Base-by-base conservation (phyloP, 2,329 filamentous ascomycete species). In the Aspergillus pseudoterreus region DNA sequence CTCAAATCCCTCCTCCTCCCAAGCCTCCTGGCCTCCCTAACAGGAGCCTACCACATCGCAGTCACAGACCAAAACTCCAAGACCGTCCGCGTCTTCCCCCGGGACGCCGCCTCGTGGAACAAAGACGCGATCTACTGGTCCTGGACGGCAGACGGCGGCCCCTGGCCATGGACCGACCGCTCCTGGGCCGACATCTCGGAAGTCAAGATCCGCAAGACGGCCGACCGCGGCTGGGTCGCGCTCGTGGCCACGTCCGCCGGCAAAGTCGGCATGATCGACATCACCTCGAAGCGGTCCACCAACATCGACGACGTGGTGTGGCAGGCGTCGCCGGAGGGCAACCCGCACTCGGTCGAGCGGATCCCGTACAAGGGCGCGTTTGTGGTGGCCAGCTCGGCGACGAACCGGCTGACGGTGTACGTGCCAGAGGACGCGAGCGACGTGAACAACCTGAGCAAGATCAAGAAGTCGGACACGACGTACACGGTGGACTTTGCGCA, bases 201-300 rank as follows among this genome's bases (percentile, higher is more conserved):
- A 21, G 53, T 56, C 32, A 54, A 54, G 47, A 51, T 59, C 50
- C 57, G 57, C 47, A 57, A 55, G 43, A 55, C 54, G 5, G 55
- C 50, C 3, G 49, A 52, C 30, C 55, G 45, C 19, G 55, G 55
- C 12, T 49, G 47, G 44, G 55, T 59, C 21, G 57, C 55, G 4
- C 55, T 59, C 11, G 57, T 59, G 15, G 45, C 55, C 2, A 53
- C 57, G n/a, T 59, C 55, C 2, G 53, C 51, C 11, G 57, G 57
- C 5, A 59, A 56, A 35, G 57, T 53, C 45, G 73, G 76, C 46
- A 71, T 82, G 17, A 68, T 78, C 39, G 68, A 74, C 43, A 68
- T 79, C 15, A 80, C 54, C 68, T 73, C 4, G 75, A 81, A 66
- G 58, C 45, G 35, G 35, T 22, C 39, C 2, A 38, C 45, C 3